phyloP scores from a whole-genome alignment of 768 basidiomycete genomes.

The Suillus ampliporus region DNA sequence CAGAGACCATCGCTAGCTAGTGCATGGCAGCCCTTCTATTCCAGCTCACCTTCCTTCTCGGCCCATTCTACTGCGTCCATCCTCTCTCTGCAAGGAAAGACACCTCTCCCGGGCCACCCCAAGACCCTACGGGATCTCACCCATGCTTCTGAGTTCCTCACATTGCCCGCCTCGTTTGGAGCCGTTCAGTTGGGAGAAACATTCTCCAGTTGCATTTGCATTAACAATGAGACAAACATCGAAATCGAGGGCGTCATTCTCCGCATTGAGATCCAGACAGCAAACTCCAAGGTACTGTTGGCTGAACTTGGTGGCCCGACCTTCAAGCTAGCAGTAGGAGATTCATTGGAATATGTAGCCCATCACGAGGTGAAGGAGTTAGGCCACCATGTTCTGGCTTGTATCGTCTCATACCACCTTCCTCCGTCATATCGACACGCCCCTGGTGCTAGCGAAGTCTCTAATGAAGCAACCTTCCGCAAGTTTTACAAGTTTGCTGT shows the following conservation, averaged over 20 bases:
- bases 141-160: constrained; percentile 78
- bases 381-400: constrained; percentile 88
- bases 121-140: constrained; percentile 86
- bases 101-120: constrained; percentile 75
- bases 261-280: constrained; percentile 87
- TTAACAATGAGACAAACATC: constrained; percentile 77
- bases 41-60: constrained; percentile 80
- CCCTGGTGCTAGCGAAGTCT: constrained; percentile 54
- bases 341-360: constrained; percentile 70
- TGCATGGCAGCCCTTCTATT: constrained; percentile 89
- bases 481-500: constrained; percentile 88
- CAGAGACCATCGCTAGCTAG: constrained; percentile 77
- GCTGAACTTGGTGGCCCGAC: constrained; percentile 66
- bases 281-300: constrained; percentile 63
- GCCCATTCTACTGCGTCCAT: constrained; percentile 81
- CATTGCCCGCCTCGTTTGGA: constrained; percentile 84
- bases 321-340: constrained; percentile 54
- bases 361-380: constrained; percentile 93
- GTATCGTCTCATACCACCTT: constrained; percentile 82
- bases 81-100: constrained; percentile 73
- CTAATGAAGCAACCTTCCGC: constrained; percentile 60
- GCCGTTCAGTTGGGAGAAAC: constrained; percentile 89
- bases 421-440: constrained; percentile 60
- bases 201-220: constrained; percentile 79
- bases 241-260: constrained; percentile 68